Base-by-base conservation (phyloP, 768 basidiomycete genomes). In the Trametes maxima region DNA sequence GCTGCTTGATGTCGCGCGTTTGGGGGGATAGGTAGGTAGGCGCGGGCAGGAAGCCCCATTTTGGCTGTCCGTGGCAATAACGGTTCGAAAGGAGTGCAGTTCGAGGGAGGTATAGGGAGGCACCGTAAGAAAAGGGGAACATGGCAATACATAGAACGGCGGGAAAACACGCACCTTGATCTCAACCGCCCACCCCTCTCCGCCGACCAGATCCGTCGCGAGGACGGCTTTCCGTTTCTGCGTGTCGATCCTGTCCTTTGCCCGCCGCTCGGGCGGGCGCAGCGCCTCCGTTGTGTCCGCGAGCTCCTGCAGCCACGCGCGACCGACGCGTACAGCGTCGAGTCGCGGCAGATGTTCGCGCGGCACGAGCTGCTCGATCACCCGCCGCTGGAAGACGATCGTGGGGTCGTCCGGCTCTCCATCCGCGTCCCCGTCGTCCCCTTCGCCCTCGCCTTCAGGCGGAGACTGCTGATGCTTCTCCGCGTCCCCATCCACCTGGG, bases 31-130 rank as follows among this genome's bases (percentile, higher is more conserved):
- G 78, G 73, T 88, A 80, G 2, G 68, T 65, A 5, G 80, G 69
- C 35, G 78, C 80, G 2, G 96, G 94, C 40, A 98, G 74, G 74
- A 99, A 97, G 3, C 87, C 94, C 95, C 96, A 99, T 79, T 99
- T 99, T 35, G 96, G 96, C 96, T 97, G 70, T 5, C 35, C 28
- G 28, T n/a, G 37, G 14, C 46, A 33, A 7, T 25, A 16, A n/a
- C 21, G 37, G 47, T 44, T 35, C 36, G 24, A 10, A n/a, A 57
- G 16, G 50, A 48, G 24, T 6, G 7, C 14, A 35, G 33, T 40
- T 16, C 35, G 36, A 4, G 35, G 10, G 14, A 13, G 24, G 3
- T 21, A 25, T 13, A 21, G 33, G 25, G 37, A n/a, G 19, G 47
- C 28, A 8, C 8, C 28, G 28, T 33, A 33, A 33, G 28, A 33